Evolutionary conservation across 441 rosid genomes (phyloP).

Genomic region (Macaranga tanarius): DNA sequence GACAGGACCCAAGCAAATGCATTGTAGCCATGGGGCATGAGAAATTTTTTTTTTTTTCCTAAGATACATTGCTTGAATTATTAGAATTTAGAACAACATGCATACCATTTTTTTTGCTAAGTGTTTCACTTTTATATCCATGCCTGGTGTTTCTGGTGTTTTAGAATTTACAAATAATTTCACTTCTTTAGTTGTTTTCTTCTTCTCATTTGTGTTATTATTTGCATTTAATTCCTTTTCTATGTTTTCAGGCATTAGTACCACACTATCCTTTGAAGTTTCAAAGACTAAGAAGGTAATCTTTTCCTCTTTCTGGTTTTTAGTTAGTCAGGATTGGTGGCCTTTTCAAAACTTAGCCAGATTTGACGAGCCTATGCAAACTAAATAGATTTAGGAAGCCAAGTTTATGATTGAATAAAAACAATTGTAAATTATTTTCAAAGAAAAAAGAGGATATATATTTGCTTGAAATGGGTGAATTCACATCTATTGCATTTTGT

Average conservation of each 20-base stretch:
- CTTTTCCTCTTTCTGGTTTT: slow-evolving; percentile 9
- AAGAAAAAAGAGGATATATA: background rate
- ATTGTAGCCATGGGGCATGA: background rate
- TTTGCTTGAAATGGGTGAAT: background rate
- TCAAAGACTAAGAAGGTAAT: slow-evolving; percentile 62
- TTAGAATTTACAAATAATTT: background rate
- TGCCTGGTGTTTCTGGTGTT: background rate
- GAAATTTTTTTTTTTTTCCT: background rate
- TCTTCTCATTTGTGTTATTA: background rate
- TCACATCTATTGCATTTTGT: background rate
- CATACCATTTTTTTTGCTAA: background rate
- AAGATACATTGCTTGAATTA: background rate
- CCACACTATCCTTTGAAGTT: slow-evolving; percentile 68
- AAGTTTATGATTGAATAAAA: background rate
- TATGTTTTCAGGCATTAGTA: slow-evolving; percentile 56
- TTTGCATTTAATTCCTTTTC: background rate
- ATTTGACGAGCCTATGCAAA: background rate
- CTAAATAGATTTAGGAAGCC: background rate
- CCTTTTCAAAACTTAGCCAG: background rate
- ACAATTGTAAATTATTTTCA: background rate
- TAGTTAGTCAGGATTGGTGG: background rate
- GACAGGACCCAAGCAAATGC: background rate
- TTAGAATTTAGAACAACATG: background rate
- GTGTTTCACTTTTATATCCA: background rate
- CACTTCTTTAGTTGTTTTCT: background rate